Base-by-base conservation (phyloP, 495 filamentous ascomycete species). In the Physcia stellaris region DNA sequence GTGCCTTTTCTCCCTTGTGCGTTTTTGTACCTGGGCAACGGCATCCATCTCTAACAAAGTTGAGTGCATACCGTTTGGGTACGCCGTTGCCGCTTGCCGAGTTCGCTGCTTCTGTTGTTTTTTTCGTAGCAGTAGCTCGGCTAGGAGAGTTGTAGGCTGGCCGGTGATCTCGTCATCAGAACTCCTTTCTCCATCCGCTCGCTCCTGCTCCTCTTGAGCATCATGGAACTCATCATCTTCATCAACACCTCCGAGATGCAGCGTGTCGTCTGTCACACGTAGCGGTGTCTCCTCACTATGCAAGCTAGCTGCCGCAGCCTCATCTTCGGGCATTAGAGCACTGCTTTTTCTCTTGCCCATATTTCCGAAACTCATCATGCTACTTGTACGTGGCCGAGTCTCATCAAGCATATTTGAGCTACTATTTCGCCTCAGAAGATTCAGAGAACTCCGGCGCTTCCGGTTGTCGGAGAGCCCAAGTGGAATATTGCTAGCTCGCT, bases 11-110 rank as follows among this genome's bases (percentile, higher is more conserved):
- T 79, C 70, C 32, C 90, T 70, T 22, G 79, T 62, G 32, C 80
- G 75, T 50, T 79, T 80, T 52, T 92, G 79, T 35, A 87, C 70
- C 61, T 96, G 80, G 28, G 83, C 85, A 19, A 94, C 86, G 4
- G 84, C 82, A 47, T 98, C 88, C 32, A 96, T 67, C 53, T 98
- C 73, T 2, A 98, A 68, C 2, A 98, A 67, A 0, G 92, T 96
- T n/a, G 79, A 78, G 30, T 83, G 82, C 62, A 92, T 73, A 4
- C 86, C 86, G 29, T 79, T 73, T 7, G 80, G 78, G 45, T 72
- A 80, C 1, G 71, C 67, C 24, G 66, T 73, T 19, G 74, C 63
- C 4, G 73, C 70, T 2, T 80, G 82, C 9, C 78, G 73, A 26
- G 70, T 85, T 31, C 90, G 74, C 32, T 71, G 65, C 55, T 83